Conservation (phyloP, 106 monocot genomes). For the Iris macrosiphon region DNA sequence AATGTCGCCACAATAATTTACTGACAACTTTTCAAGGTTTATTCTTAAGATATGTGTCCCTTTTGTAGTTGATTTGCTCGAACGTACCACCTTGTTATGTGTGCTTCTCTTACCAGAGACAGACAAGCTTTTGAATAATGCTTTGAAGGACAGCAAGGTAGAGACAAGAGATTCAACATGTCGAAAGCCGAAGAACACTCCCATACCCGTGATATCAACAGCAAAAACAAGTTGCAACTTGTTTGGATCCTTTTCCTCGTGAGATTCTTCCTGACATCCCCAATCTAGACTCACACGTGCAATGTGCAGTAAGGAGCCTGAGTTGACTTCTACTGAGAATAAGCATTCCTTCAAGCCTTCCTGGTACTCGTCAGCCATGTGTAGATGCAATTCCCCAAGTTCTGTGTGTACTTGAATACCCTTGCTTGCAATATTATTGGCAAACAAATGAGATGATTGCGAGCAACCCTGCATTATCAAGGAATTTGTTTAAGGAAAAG, state of each 20-base stretch:
- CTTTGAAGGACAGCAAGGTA: constrained; percentile 45
- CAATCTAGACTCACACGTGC: constrained; percentile 57
- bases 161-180: constrained; percentile 62
- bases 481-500: background rate
- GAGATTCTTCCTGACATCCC: constrained; percentile 52
- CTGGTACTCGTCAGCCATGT: constrained; percentile 55
- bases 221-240: constrained; percentile 34
- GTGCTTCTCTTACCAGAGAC: constrained; percentile 33
- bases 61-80: constrained; percentile 32
- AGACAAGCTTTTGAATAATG: constrained; percentile 38
- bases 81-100: constrained; percentile 29
- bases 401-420: constrained; percentile 67
- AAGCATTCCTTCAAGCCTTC: constrained; percentile 47
- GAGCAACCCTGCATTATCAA: constrained; percentile 61
- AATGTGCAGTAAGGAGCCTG: constrained; percentile 68
- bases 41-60: constrained; percentile 51
- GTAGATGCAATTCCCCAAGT: constrained; percentile 73
- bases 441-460: constrained; percentile 81
- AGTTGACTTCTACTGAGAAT: constrained; percentile 50
- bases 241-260: constrained; percentile 27
- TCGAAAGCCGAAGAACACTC: constrained; percentile 42
- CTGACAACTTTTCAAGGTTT: constrained; percentile 58
- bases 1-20: constrained; percentile 70
- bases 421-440: constrained; percentile 67
- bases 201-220: constrained; percentile 70